Base-by-base conservation (phyloP, 768 basidiomycete species). In the Rhodotorula graminis region DNA sequence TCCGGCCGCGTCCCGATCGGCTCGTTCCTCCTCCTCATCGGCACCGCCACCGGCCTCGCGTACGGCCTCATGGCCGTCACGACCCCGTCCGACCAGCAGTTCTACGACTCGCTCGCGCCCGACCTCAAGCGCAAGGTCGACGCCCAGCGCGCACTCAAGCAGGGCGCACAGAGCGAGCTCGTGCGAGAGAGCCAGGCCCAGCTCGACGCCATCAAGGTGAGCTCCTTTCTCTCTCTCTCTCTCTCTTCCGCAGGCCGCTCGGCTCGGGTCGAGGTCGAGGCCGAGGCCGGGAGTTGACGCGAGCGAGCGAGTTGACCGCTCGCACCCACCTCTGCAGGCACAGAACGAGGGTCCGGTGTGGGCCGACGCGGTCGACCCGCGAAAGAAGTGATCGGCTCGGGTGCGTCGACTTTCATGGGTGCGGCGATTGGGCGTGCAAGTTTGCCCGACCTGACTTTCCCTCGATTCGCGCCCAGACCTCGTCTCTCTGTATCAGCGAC, bases 51-150 rank as follows among this genome's bases (percentile, higher is more conserved):
- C 31, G 58, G 55, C 29, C 31, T 70, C 33, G 73, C 69, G 10
- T 74, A 74, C 62, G 65, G 62, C 16, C 46, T 74, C 65, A 74
- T 74, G 73, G 65, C 73, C 25, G 53, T 58, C 18, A 74, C 73
- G 15, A 74, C 73, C 18, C 73, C 73, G 21, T 64, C 42, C 23
- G 73, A 74, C 33, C 58, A 70, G 66, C 57, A 74, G 37, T 70
- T 74, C 58, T 74, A 74, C 69, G 65, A 70, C 62, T 37, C 65
- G 12, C 61, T 74, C 33, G 27, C 47, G 8, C 73, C 73, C 40
- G 73, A 74, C 29, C 66, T 74, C 58, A 67, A 74, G 65, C 57
- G 59, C 37, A 74, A 70, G 53, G 73, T 74, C 37, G 73, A 67
- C 29, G 57, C 62, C 11, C 37, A 50, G 27, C 62, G 55, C 53